A percentile compares a stretch with the other conserved stretches of the same genome.
Evolutionary conservation across 2,329 filamentous ascomycete genomes (phyloP).

Genomic region (Ophiostoma pallidulum): DNA sequence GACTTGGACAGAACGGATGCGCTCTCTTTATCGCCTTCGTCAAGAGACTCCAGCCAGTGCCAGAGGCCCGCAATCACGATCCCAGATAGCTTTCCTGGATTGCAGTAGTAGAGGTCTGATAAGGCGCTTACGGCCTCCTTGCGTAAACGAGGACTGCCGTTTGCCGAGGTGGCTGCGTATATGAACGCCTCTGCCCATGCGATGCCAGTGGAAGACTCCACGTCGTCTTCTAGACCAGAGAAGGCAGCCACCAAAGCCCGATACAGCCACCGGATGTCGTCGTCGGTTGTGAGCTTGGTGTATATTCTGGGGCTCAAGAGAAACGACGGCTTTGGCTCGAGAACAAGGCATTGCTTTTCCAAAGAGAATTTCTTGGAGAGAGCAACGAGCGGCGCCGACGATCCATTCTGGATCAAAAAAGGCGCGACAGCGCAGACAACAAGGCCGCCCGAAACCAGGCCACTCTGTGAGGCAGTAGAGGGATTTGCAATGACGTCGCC

Average conservation of each 20-base stretch:
- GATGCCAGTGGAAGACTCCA: constrained; percentile 40
- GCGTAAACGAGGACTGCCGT: constrained; percentile 51
- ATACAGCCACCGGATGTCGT: constrained; percentile 71
- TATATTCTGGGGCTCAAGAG: constrained; percentile 78
- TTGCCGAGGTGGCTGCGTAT: constrained; percentile 60
- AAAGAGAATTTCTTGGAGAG: constrained; percentile 54
- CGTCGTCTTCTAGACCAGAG: constrained; percentile 40
- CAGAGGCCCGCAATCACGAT: constrained; percentile 66
- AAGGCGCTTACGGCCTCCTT: constrained; percentile 54
- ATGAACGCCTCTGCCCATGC: constrained; percentile 81
- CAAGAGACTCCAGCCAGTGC: constrained; percentile 63
- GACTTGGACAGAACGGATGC: constrained; percentile 57
- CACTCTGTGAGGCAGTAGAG: constrained; percentile 67
- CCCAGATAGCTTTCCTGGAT: constrained; percentile 49
- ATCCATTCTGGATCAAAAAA: constrained; percentile 42
- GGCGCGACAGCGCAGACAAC: constrained; percentile 59
- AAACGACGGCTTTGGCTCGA: constrained; percentile 79
- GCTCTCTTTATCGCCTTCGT: constrained; percentile 67
- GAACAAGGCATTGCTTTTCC: constrained; percentile 53
- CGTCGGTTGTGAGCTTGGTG: constrained; percentile 62
- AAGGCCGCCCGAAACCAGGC: constrained; percentile 70
- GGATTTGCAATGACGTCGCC: constrained; percentile 72
- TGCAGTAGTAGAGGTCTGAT: constrained; percentile 52
- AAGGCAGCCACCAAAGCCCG: constrained; percentile 58
- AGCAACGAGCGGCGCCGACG: constrained; percentile 36